These are phyloP conservation scores for Fusarium sp. DNA, from an alignment of 2,329 filamentous ascomycete species.

Conservation along the genomic window DNA sequence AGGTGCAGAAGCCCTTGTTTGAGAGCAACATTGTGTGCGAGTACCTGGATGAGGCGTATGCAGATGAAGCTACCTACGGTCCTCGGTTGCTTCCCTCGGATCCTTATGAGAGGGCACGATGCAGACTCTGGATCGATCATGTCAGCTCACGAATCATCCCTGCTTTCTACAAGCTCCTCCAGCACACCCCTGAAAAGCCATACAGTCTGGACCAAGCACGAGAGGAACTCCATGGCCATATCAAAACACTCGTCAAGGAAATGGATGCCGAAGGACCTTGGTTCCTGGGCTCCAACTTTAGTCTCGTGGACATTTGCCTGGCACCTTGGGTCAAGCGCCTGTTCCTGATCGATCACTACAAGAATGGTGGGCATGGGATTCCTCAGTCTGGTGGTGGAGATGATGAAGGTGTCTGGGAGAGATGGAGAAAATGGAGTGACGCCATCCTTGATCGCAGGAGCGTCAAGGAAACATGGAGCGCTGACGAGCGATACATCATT, in stretches of 20 bases:
- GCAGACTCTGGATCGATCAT: slow-evolving; percentile 81
- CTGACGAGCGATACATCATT: slow-evolving; percentile 73
- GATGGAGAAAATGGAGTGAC: slow-evolving; percentile 74
- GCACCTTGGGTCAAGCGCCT: slow-evolving; percentile 80
- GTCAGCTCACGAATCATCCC: slow-evolving; percentile 76
- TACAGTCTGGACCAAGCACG: slow-evolving; percentile 66
- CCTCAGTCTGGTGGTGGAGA: slow-evolving; percentile 64
- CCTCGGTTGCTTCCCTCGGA: slow-evolving; percentile 69
- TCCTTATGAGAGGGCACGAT: slow-evolving; percentile 73
- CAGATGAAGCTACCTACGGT: slow-evolving; percentile 56
- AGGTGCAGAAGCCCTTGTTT: slow-evolving; percentile 70
- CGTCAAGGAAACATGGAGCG: slow-evolving; percentile 76
- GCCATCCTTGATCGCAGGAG: slow-evolving; percentile 71
- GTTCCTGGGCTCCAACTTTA: slow-evolving; percentile 74
- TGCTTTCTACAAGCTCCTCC: slow-evolving; percentile 72
- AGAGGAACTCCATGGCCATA: slow-evolving; percentile 66
- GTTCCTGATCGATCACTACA: slow-evolving; percentile 82
- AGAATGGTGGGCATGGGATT: slow-evolving; percentile 65
- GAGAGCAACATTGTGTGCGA: slow-evolving; percentile 81
- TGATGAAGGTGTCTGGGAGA: slow-evolving; percentile 72
- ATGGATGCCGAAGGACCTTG: slow-evolving; percentile 71
- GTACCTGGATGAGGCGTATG: slow-evolving; percentile 80
- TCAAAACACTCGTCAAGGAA: slow-evolving; percentile 71
- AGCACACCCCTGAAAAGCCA: slow-evolving; percentile 64
- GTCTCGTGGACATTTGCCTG: slow-evolving; percentile 76